These are phyloP conservation scores for Vitis riparia DNA, from an alignment of 164 flowering plant genomes.

Conservation along the genomic window DNA sequence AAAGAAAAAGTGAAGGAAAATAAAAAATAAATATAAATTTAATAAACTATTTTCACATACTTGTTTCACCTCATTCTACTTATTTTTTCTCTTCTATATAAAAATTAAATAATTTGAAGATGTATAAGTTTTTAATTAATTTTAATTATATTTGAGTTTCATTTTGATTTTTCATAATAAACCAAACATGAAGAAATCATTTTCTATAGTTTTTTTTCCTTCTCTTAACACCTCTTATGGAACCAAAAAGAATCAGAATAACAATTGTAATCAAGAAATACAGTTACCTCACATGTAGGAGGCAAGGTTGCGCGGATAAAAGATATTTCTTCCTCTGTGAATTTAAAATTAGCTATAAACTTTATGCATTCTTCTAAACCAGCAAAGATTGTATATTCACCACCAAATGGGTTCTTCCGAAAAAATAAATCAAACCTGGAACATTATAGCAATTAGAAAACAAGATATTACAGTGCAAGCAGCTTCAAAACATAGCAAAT, in stretches of 20 bases:
- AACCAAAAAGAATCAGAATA: not conserved
- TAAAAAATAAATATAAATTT: too few relatives aligned
- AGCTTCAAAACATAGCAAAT: too few relatives aligned
- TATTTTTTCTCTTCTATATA: too few relatives aligned
- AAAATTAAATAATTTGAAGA: too few relatives aligned
- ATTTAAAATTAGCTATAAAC: conserved; percentile 78
- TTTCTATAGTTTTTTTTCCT: not conserved
- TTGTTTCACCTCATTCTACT: too few relatives aligned
- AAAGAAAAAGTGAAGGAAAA: too few relatives aligned
- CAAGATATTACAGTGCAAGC: not conserved
- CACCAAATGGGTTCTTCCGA: conserved; percentile 96
- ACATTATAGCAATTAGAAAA: conserved; percentile 9
- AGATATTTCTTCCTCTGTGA: conserved; percentile 75
- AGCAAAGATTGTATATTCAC: conserved; percentile 93
- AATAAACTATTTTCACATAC: too few relatives aligned
- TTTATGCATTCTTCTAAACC: conserved; percentile 93
- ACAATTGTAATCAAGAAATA: not conserved
- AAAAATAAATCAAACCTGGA: conserved; percentile 94
- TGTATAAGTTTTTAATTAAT: too few relatives aligned
- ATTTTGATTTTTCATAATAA: too few relatives aligned
- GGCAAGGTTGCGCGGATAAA: conserved; percentile 67
- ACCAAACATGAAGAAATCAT: too few relatives aligned
- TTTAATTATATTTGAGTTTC: too few relatives aligned
- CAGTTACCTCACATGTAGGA: conserved; percentile 72
- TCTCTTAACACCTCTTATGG: not conserved